Conservation (phyloP, 73 alveolate genomes). For the Stentor roeselii region DNA sequence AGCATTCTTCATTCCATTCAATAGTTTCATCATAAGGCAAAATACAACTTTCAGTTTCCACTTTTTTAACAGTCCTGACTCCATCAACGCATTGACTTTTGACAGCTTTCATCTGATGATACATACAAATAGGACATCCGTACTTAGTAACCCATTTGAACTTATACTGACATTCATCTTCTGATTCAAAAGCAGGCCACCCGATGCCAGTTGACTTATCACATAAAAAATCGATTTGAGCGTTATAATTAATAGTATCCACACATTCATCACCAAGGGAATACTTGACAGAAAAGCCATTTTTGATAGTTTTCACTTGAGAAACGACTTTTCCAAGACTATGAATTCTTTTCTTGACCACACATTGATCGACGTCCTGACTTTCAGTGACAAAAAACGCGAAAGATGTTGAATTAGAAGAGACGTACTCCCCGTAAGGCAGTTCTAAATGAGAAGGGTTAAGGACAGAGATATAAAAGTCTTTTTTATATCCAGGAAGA, state of each 20-base stretch:
- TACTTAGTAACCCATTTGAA: background rate
- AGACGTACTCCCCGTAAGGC: background rate
- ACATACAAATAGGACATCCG: background rate
- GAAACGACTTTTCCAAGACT: background rate
- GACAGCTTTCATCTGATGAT: background rate
- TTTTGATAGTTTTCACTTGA: background rate
- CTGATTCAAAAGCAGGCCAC: background rate
- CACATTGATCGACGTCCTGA: background rate
- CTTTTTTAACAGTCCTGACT: background rate
- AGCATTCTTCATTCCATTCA: background rate
- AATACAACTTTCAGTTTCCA: background rate
- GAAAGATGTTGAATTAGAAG: background rate
- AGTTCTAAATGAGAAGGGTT: slow-evolving; percentile 8
- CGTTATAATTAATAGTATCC: background rate
- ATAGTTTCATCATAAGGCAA: background rate
- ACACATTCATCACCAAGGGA: background rate
- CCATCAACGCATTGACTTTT: background rate
- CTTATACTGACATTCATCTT: background rate
- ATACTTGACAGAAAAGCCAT: background rate
- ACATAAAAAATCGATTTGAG: background rate
- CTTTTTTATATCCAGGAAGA: background rate
- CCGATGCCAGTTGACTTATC: background rate
- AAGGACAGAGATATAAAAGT: background rate
- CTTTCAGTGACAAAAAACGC: background rate
- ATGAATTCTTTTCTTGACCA: background rate